Evolutionary conservation across 1,139 yeast genomes (phyloP), one percentile per base, ranked within the genome.

Genomic region (Candida sp.): DNA sequence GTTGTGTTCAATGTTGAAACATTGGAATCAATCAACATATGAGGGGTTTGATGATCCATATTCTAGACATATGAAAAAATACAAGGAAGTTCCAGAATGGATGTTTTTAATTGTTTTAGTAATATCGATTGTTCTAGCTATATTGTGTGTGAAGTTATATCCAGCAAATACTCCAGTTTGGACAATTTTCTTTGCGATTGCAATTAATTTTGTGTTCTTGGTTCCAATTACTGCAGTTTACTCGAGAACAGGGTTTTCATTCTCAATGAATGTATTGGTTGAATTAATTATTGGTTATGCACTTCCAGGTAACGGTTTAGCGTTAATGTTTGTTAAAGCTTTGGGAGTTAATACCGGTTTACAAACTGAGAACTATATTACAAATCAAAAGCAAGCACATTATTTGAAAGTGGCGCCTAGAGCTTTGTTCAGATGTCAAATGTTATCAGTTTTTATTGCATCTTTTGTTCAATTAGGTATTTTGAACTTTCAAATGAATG

Each of bases 201-300:
- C 72, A 22, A 64, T 81, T 43, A 77, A 77, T 56, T 63, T 79
- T 43, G 64, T 77, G 5, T 80, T 80, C 52, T 63, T 81, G 55
- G 67, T 81, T 61, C 87, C 75, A 47, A 63, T 68, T 48, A 66
- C 65, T 36, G 69, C 66, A 36, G 66, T 80, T 35, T 79, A 70
- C 51, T 70, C 84, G 5, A 70, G 77, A 29, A 78, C 83, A 21
- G 87, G 83, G 36, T 64, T 68, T 47, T 58, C 68, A 22, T 65
- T 81, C 47, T 82, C 82, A 30, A 66, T 82, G 48, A 81, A 81
- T 51, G 82, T 81, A 5, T 61, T 82, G 49, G 81, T 79, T 35
- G 86, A 82, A 57, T 65, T 82, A 51, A 73, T 82, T 46, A 68
- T 78, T 42, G 88, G 88, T 21, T 80, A 80, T 52, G 82, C 84